A percentile compares a stretch with the other conserved stretches of the same genome.
phyloP scores from a whole-genome alignment of 352 stramenopile genomes.

The Phytophthora macrochlamydospora region DNA sequence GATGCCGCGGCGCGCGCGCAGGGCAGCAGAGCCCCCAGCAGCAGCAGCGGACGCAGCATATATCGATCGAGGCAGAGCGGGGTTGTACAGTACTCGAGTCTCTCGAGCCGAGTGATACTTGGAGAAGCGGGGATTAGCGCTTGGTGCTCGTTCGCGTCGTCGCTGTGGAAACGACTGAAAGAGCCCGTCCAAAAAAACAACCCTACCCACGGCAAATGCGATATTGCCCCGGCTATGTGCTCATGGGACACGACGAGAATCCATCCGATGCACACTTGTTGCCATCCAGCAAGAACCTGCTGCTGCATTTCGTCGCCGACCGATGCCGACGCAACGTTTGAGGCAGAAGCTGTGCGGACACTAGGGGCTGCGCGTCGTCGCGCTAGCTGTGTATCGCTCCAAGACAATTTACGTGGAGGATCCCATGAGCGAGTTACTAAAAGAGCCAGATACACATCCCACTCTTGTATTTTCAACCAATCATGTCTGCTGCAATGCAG shows the following conservation, averaged over 20 bases:
- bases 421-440: neutral
- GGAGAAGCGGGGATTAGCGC: slow-evolving; percentile 4
- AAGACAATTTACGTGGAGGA: neutral
- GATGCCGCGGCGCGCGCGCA: slow-evolving; percentile 34
- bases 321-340: no score
- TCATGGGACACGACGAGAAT: neutral
- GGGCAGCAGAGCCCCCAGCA: slow-evolving; percentile 4
- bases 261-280: neutral
- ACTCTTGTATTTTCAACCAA: neutral
- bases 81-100: neutral
- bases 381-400: neutral
- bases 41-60: slow-evolving; percentile 8
- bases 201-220: slow-evolving; percentile 6
- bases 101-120: neutral
- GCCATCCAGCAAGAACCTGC: no score
- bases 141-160: slow-evolving; percentile 14
- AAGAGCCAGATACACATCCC: neutral
- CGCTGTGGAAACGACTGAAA: slow-evolving; percentile 2
- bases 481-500: neutral
- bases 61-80: neutral
- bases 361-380: neutral
- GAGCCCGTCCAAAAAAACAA: slow-evolving; percentile 15
- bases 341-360: no score
- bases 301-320: no score
- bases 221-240: neutral